Evolutionary conservation across 2,329 filamentous ascomycete genomes (phyloP).

Genomic region (Epichloe elymi): DNA sequence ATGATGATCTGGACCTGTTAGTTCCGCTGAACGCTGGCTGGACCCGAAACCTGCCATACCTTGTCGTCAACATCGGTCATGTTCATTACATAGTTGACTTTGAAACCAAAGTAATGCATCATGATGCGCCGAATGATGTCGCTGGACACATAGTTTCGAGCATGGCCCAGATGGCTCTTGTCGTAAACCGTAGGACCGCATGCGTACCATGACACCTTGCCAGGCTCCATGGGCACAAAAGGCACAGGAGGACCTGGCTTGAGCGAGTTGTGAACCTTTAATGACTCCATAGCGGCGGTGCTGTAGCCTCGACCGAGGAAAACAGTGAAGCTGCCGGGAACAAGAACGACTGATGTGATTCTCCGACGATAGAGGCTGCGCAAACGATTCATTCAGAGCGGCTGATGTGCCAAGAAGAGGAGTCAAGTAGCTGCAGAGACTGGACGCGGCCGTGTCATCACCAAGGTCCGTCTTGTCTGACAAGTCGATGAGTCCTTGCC

Average conservation of each 20-base stretch:
- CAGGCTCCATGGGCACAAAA: constrained; percentile 59
- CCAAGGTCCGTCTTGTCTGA: background rate
- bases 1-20: constrained; percentile 35
- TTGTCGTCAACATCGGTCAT: constrained; percentile 77
- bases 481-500: background rate
- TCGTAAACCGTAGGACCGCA: constrained; percentile 83
- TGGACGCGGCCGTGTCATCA: constrained; percentile 9
- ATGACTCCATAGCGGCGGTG: constrained; percentile 33
- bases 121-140: constrained; percentile 79
- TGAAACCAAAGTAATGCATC: constrained; percentile 68
- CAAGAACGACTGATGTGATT: constrained; percentile 14
- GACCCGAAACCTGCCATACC: constrained; percentile 23
- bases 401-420: constrained; percentile 2
- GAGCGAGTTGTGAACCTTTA: constrained; percentile 72
- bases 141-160: constrained; percentile 80
- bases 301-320: constrained; percentile 20
- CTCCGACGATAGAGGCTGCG: constrained; percentile 18
- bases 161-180: constrained; percentile 70
- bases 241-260: constrained; percentile 57
- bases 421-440: constrained; percentile 6
- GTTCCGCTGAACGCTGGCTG: background rate
- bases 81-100: constrained; percentile 84
- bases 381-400: constrained; percentile 23
- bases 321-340: constrained; percentile 15
- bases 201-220: constrained; percentile 72